Conservation (phyloP, 495 filamentous ascomycete genomes). For the Penicillium argentinense region DNA sequence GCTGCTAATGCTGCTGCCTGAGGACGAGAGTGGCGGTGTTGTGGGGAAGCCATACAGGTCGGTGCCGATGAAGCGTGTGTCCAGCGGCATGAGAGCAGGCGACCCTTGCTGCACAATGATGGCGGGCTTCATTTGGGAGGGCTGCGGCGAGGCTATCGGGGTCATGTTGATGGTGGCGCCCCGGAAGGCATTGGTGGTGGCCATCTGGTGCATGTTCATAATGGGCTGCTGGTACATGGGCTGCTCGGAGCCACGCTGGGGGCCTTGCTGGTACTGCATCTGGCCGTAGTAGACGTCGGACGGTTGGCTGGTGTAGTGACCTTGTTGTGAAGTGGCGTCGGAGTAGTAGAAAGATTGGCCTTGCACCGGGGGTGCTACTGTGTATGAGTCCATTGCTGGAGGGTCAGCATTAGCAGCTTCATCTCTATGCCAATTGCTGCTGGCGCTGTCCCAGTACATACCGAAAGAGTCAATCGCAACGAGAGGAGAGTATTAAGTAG, state of each 20-base stretch:
- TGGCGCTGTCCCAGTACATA: neutral
- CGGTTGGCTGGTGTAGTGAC: conserved; percentile 79
- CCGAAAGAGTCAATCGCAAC: neutral
- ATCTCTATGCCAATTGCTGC: too few species aligned
- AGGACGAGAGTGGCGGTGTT: conserved; percentile 84
- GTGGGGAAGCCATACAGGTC: conserved; percentile 78
- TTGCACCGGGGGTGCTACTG: conserved; percentile 53
- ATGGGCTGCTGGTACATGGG: conserved; percentile 44
- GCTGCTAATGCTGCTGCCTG: conserved; percentile 83
- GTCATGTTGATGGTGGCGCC: conserved; percentile 58
- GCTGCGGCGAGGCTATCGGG: conserved; percentile 75
- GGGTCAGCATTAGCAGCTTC: conserved; percentile 2
- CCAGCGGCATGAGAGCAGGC: conserved; percentile 70
- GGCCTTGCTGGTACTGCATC: conserved; percentile 43
- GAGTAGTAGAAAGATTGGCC: conserved; percentile 90
- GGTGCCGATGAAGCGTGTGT: conserved; percentile 69
- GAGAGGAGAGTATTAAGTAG: neutral
- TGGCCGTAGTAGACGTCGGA: conserved; percentile 52
- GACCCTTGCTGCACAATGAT: conserved; percentile 70
- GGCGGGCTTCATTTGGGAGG: conserved; percentile 72
- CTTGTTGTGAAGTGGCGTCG: conserved; percentile 74
- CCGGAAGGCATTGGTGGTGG: conserved; percentile 60
- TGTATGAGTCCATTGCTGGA: conserved; percentile 57
- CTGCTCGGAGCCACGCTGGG: conserved; percentile 34
- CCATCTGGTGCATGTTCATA: conserved; percentile 75